Base-by-base conservation (phyloP, 371 early-diverging fungal species). In the Fennellomyces sp. region DNA sequence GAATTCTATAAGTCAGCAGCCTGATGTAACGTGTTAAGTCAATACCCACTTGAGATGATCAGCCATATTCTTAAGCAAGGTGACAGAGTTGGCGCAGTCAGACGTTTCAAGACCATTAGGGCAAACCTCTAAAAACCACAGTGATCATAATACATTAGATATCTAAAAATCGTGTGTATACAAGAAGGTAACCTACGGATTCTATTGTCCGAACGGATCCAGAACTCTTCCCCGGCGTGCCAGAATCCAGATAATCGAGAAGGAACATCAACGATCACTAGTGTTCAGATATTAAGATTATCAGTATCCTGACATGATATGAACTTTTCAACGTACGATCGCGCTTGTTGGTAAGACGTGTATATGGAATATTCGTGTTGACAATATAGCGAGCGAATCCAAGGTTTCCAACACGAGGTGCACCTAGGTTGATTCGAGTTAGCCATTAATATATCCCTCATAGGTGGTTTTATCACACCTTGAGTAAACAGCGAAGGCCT, bases 11-110 rank as follows among this genome's bases (percentile, higher is more conserved):
- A n/a, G n/a, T n/a, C n/a, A n/a, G n/a, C n/a, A n/a, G n/a, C n/a
- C 7, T 21, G 17, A 21, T 2, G 2, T 23, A 45, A 45, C 5
- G 45, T 45, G 4, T 17, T 45, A 4, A 15, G 45, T 45, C 21
- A 45, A 26, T 25, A 49, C 59, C 53, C 48, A 66, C 66, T 35
- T 52, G 2, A 58, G 28, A 27, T 66, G 66, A 29, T 66, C 66
- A 19, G 21, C 6, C 25, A 35, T 28, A 45, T 53, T 66, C 15
- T 35, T 51, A 28, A 61, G 53, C 2, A 58, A 58, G 5, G 58
- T 54, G 25, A 52, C 58, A 19, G 68, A 62, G 49, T 59, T 52
- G 26, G 55, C 56, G 52, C 68, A 67, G 11, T 35, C 17, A 19
- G 19, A 6, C 3, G 65, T 58, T 29, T 67, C 65, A 23, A 62